Evolutionary conservation across 352 stramenopile species (phyloP).

Genomic region (Phytophthora europaea): DNA sequence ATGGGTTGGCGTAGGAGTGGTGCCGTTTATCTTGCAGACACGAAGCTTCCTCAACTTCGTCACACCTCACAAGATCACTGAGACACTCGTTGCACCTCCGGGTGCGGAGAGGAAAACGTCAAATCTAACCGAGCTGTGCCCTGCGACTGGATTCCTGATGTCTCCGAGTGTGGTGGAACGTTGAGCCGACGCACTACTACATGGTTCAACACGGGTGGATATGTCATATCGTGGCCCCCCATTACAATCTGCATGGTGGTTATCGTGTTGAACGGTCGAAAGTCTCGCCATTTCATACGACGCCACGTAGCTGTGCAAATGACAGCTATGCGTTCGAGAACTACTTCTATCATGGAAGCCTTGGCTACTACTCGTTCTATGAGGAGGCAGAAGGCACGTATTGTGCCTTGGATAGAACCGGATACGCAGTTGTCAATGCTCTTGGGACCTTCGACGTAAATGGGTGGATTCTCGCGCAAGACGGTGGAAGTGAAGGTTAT

Average conservation of each 20-base stretch:
- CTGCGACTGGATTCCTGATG: constrained; percentile 20
- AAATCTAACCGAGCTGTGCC: constrained; percentile 14
- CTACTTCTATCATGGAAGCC: constrained; percentile 21
- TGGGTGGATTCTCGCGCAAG: constrained; percentile 6
- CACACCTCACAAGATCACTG: constrained; percentile 18
- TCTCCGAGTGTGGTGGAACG: constrained; percentile 31
- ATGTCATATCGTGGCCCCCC: constrained; percentile 24
- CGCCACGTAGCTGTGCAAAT: constrained; percentile 1
- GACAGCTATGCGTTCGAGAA: constrained; percentile 19
- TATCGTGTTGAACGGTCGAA: constrained; percentile 10
- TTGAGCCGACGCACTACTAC: constrained; percentile 27
- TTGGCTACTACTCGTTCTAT: constrained; percentile 28
- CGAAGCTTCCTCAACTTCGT: constrained; percentile 25
- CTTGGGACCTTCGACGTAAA: constrained; percentile 24
- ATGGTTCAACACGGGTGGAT: neutral
- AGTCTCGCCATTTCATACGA: constrained; percentile 2
- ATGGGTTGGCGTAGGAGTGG: constrained; percentile 13
- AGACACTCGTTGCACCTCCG: neutral
- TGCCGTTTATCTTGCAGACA: constrained; percentile 22
- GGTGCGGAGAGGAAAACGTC: neutral
- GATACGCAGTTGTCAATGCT: constrained; percentile 12
- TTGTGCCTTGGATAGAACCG: constrained; percentile 19
- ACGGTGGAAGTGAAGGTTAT: constrained; percentile 7
- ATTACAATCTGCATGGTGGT: constrained; percentile 23
- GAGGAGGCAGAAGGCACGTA: constrained; percentile 22